phyloP scores from a whole-genome alignment of 192 early-diverging fungal species.

The Lobosporangium transversale region DNA sequence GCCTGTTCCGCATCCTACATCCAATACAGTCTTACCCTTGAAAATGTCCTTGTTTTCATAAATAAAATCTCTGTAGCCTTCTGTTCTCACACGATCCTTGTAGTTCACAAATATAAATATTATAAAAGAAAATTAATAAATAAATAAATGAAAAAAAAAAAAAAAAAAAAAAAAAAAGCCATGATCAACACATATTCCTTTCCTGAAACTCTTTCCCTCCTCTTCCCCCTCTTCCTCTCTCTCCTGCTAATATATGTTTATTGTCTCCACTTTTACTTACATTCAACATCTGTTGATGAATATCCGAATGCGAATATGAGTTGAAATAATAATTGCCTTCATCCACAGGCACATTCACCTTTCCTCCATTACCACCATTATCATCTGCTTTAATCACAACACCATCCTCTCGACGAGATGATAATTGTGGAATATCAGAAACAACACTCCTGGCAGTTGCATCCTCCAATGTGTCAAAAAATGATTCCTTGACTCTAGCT shows the following conservation, averaged over 20 bases:
- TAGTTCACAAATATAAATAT: constrained; percentile 62
- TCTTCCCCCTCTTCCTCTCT: no score
- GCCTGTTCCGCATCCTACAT: constrained; percentile 99
- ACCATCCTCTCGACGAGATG: no score
- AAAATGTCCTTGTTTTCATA: constrained; percentile 97
- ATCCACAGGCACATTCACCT: constrained; percentile 31
- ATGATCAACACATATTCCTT: no score
- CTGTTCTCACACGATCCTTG: constrained; percentile 97
- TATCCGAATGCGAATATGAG: constrained; percentile 96
- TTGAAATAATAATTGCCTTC: constrained; percentile 95
- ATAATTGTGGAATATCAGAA: not conserved
- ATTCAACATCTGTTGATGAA: constrained; percentile 51
- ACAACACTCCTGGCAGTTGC: constrained; percentile 24
- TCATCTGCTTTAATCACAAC: no score
- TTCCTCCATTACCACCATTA: constrained; percentile 1
- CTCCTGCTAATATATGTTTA: no score
- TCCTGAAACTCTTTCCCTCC: no score
- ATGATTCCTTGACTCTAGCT: constrained; percentile 73
- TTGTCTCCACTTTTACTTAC: constrained; percentile 14
- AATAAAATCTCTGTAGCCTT: constrained; percentile 92
- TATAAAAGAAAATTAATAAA: not conserved
- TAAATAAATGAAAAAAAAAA: not conserved
- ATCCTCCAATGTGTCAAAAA: constrained; percentile 64
- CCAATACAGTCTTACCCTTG: constrained; percentile 96
- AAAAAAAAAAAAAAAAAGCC: no score